phyloP scores from a whole-genome alignment of 176 grass and related monocot species.

The Canna indica region DNA sequence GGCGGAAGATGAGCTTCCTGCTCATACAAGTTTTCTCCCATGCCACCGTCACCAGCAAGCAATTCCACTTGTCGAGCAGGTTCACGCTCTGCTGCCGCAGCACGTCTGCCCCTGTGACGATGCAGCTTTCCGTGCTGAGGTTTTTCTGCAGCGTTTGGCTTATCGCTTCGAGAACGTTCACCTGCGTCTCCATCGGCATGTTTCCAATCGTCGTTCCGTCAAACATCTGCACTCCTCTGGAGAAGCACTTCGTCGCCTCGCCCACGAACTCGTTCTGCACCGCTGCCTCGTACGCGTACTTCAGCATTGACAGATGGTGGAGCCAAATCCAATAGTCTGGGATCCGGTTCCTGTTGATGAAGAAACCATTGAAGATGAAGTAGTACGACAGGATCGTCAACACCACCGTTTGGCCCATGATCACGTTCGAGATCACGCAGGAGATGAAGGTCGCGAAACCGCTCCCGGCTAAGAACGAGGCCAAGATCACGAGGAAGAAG shows the following conservation, averaged over 20 bases:
- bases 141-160: slow-evolving; percentile 1
- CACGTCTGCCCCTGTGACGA: not conserved
- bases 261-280: not conserved
- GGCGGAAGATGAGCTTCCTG: too few species aligned
- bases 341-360: not conserved
- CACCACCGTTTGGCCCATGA: not conserved
- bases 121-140: not conserved
- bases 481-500: not conserved
- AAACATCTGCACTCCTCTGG: not conserved
- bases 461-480: not conserved
- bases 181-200: not conserved
- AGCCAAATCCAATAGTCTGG: not conserved
- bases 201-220: not conserved
- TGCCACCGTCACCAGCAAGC: not conserved
- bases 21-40: too few species aligned
- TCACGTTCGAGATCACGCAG: not conserved
- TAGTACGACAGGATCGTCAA: not conserved
- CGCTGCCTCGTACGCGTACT: slow-evolving; percentile 2
- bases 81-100: not conserved
- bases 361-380: not conserved
- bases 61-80: not conserved
- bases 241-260: not conserved
- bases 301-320: not conserved
- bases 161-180: not conserved
- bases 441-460: not conserved